Conservation (phyloP, 176 grass and related monocot genomes). For the Microstegium vimineum region DNA sequence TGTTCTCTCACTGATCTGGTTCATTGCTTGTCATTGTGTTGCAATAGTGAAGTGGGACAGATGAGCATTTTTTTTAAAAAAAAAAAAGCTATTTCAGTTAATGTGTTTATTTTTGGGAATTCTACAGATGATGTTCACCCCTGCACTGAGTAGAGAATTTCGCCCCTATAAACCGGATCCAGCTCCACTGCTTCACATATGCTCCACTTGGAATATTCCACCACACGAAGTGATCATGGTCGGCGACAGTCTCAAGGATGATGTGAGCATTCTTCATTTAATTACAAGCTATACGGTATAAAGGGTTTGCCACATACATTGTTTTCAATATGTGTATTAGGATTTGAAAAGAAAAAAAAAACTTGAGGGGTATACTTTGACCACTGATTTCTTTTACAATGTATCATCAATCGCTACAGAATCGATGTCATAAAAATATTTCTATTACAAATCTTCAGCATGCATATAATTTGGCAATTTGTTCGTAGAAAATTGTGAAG, state of each 20-base stretch:
- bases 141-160: constrained; percentile 92
- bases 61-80: not conserved
- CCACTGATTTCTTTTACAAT: not conserved
- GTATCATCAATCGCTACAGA: not conserved
- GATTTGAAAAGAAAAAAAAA: not conserved
- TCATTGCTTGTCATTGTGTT: not conserved
- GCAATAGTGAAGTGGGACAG: not conserved
- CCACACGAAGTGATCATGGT: constrained; percentile 87
- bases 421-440: not conserved
- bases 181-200: constrained; percentile 88
- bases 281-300: not conserved
- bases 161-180: constrained; percentile 88
- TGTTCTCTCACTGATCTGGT: not conserved
- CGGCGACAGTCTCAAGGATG: constrained; percentile 90
- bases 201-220: constrained; percentile 76
- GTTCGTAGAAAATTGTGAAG: not conserved
- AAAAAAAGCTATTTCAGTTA: not conserved
- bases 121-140: constrained; percentile 60
- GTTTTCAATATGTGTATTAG: not conserved
- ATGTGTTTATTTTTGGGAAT: not conserved
- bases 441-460: not conserved
- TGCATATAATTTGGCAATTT: not conserved
- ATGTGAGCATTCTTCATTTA: constrained; percentile 56
- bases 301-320: not conserved
- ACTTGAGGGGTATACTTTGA: not conserved